Evolutionary conservation across 139 green algal genomes (phyloP).

Genomic region (Chlorella sp.): DNA sequence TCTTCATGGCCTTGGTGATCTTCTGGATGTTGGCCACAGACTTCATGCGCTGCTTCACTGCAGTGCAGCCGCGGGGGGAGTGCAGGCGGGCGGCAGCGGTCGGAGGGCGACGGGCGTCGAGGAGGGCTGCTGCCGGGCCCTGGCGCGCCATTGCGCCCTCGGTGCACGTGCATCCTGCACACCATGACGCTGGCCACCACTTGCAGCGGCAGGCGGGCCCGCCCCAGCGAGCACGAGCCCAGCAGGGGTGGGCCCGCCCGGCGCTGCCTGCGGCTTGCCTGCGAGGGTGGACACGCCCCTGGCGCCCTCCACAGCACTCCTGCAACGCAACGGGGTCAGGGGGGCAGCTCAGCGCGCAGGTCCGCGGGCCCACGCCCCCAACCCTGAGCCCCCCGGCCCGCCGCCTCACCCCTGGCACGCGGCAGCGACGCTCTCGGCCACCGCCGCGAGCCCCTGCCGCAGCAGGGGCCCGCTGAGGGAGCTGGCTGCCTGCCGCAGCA

Average conservation of each 20-base stretch:
- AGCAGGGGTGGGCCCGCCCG: neutral
- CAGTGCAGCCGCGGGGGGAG: neutral
- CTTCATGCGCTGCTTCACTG: conserved; percentile 97
- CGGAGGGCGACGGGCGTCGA: neutral
- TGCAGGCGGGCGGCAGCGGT: neutral
- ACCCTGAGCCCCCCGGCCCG: too few species aligned
- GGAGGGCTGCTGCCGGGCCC: neutral
- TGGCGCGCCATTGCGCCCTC: too few species aligned
- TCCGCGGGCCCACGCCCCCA: too few species aligned
- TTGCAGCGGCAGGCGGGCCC: neutral
- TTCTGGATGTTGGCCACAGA: conserved; percentile 99
- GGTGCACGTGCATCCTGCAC: neutral
- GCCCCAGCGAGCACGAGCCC: neutral
- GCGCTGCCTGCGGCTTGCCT: neutral
- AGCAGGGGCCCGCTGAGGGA: too few species aligned
- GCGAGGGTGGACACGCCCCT: conserved; percentile 23
- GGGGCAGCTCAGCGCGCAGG: too few species aligned
- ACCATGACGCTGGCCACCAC: neutral
- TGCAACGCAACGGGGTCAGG: too few species aligned
- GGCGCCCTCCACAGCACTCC: neutral
- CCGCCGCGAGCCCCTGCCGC: too few species aligned
- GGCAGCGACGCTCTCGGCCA: too few species aligned
- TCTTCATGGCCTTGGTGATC: conserved; percentile 99
- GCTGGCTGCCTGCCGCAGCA: too few species aligned
- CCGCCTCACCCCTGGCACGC: too few species aligned